A percentile compares a stretch with the other conserved stretches of the same genome.
These are phyloP conservation scores for Mycena crocata DNA, from an alignment of 768 basidiomycete genomes.

Conservation along the genomic window DNA sequence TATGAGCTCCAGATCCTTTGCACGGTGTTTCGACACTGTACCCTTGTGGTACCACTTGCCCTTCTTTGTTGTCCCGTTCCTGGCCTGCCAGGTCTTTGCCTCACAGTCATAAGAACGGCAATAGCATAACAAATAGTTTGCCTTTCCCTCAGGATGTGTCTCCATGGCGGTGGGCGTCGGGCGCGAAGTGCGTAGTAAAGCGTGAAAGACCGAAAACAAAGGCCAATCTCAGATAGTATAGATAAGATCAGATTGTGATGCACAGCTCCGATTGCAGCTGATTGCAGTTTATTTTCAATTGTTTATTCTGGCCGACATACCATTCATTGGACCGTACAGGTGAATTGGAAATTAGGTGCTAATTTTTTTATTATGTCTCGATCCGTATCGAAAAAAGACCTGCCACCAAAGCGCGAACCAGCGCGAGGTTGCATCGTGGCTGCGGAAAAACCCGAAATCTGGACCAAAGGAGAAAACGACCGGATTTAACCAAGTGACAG, in stretches of 20 bases:
- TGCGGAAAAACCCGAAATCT: conserved; percentile 6
- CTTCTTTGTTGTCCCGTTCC: conserved; percentile 1
- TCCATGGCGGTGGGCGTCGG: conserved; percentile 3
- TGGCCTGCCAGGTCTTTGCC: conserved; percentile 3
- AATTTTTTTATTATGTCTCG: background rate
- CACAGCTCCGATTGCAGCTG: background rate
- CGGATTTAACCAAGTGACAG: background rate
- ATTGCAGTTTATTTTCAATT: background rate
- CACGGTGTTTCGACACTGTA: background rate
- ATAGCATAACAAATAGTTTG: background rate
- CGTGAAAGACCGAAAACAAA: background rate
- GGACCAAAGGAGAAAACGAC: background rate
- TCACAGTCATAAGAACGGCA: conserved; percentile 16
- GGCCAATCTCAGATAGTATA: background rate
- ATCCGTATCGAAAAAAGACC: background rate
- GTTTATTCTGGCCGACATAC: background rate
- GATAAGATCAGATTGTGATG: conserved; percentile 6
- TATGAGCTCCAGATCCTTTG: background rate
- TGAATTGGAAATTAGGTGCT: background rate
- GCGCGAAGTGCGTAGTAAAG: background rate
- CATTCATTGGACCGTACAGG: background rate
- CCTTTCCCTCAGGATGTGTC: conserved; percentile 4
- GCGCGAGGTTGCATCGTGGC: background rate
- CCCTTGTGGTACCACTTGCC: conserved; percentile 4
- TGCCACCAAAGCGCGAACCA: background rate